Percentiles rank a stretch among this genome's conserved stretches.
Conservation (phyloP, 441 rosid genomes). For the Sinapis alba region DNA sequence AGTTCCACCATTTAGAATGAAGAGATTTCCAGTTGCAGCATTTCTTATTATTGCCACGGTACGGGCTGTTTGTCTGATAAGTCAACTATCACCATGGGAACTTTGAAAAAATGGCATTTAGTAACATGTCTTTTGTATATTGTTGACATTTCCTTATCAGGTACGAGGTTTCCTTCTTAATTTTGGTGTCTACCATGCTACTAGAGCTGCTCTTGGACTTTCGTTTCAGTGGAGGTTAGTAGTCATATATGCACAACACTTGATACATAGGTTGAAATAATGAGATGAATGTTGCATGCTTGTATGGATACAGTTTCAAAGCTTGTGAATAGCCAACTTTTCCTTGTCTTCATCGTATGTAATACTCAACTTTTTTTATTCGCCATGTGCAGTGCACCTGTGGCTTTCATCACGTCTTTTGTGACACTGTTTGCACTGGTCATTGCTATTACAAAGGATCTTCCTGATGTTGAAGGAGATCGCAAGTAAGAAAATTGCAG, state of each 20-base stretch:
- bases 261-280: background rate
- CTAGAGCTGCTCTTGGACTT: conserved; percentile 94
- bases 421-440: conserved; percentile 91
- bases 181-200: conserved; percentile 91
- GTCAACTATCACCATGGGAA: conserved; percentile 7
- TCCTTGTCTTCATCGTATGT: background rate
- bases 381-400: conserved; percentile 70
- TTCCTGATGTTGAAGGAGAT: conserved; percentile 97
- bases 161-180: conserved; percentile 96
- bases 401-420: conserved; percentile 92
- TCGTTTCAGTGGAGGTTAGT: conserved; percentile 90
- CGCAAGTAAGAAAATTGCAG: conserved; percentile 67
- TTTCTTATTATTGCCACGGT: conserved; percentile 96
- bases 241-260: conserved; percentile 2
- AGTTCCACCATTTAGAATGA: conserved; percentile 95
- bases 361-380: background rate
- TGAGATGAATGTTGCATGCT: conserved; percentile 1
- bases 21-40: conserved; percentile 87
- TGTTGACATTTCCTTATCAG: conserved; percentile 40
- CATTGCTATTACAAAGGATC: conserved; percentile 95
- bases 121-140: background rate
- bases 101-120: background rate
- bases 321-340: background rate
- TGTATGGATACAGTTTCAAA: background rate
- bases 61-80: conserved; percentile 9